Conservation (phyloP, 75 land plant species). For the Pinus taeda region DNA sequence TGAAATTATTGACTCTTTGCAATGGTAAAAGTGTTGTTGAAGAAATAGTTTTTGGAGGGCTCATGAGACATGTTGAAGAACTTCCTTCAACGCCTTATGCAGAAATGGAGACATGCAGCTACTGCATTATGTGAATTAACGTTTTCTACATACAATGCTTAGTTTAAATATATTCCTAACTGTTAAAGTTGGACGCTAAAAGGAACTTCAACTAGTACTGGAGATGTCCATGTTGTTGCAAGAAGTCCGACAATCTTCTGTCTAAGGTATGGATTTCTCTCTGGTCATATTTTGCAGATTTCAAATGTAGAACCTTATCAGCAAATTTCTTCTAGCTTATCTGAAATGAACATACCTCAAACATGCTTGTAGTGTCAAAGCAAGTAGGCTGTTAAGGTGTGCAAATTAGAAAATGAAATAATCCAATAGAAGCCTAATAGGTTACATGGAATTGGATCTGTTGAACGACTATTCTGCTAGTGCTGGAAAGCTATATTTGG, state of each 20-base stretch:
- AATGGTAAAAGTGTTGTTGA: conserved; percentile 53
- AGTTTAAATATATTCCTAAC: conserved; percentile 12
- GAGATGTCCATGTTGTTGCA: conserved; percentile 50
- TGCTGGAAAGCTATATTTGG: too few species aligned
- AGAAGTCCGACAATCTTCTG: conserved; percentile 61
- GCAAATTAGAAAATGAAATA: neutral
- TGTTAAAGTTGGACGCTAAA: conserved; percentile 47
- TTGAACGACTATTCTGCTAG: too few species aligned
- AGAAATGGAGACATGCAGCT: conserved; percentile 69
- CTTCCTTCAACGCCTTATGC: conserved; percentile 68
- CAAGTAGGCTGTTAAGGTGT: neutral
- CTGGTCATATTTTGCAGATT: neutral
- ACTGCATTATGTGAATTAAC: conserved; percentile 52
- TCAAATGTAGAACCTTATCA: conserved; percentile 10
- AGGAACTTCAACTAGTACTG: conserved; percentile 34
- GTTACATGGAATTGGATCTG: too few species aligned
- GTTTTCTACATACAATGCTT: conserved; percentile 43
- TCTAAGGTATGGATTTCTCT: conserved; percentile 61
- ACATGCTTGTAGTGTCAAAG: neutral
- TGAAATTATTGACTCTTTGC: conserved; percentile 57
- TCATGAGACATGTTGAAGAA: conserved; percentile 76
- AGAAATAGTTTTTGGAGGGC: conserved; percentile 69
- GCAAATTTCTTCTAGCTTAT: conserved; percentile 3
- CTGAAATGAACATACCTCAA: neutral
- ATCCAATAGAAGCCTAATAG: too few species aligned